Evolutionary conservation across 306 rosid species (phyloP).

Genomic region (Benincasa hispida): DNA sequence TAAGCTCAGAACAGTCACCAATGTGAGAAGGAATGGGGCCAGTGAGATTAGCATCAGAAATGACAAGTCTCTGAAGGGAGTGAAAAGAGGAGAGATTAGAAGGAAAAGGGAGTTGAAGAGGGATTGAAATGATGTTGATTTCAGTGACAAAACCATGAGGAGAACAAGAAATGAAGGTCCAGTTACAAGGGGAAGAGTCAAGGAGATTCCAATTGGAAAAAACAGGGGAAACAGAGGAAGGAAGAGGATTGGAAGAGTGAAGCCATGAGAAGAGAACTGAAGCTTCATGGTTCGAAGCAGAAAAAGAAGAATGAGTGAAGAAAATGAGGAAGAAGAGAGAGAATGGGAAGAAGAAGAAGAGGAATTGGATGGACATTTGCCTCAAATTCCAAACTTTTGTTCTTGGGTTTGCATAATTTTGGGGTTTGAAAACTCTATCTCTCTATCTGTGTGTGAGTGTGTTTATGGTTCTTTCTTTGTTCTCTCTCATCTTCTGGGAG

Average conservation of each 20-base stretch:
- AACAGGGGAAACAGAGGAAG: conserved; percentile 20
- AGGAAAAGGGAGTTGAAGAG: conserved; percentile 55
- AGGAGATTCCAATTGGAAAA: conserved; percentile 60
- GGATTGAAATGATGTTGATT: conserved; percentile 45
- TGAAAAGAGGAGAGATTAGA: conserved; percentile 53
- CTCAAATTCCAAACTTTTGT: conserved; percentile 50
- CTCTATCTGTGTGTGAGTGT: background rate
- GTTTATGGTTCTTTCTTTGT: background rate
- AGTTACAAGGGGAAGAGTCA: conserved; percentile 65
- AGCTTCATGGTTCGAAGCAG: conserved; percentile 54
- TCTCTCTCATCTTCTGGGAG: conserved; percentile 7
- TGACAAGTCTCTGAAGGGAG: conserved; percentile 43
- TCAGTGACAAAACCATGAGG: conserved; percentile 45
- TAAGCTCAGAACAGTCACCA: conserved; percentile 38
- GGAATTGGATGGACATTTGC: conserved; percentile 34
- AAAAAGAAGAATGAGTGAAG: conserved; percentile 20
- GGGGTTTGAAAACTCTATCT: conserved; percentile 21
- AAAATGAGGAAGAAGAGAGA: conserved; percentile 7
- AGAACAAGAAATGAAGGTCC: conserved; percentile 80
- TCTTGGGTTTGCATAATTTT: conserved; percentile 37
- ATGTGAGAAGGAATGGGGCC: conserved; percentile 48
- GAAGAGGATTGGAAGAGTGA: conserved; percentile 15
- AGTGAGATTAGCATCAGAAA: conserved; percentile 69
- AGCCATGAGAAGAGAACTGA: conserved; percentile 74
- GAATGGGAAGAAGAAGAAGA: background rate